Evolutionary conservation across 164 flowering plant genomes (phyloP).

Genomic region (Platanus orientalis): DNA sequence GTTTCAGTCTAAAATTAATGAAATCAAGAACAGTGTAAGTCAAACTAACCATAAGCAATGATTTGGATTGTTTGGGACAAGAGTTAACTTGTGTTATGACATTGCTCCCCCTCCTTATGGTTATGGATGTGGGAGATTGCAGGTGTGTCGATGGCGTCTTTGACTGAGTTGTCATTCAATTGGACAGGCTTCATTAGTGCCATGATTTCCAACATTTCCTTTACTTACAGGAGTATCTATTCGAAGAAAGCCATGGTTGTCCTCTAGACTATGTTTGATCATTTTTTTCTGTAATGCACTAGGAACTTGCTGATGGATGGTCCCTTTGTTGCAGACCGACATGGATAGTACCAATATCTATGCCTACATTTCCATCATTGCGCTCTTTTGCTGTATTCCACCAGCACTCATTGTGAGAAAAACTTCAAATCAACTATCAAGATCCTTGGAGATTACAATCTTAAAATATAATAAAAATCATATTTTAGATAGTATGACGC

Average conservation of each 20-base stretch:
- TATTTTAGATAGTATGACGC: not conserved
- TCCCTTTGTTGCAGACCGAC: conserved; percentile 56
- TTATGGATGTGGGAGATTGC: conserved; percentile 6
- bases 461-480: too few relatives aligned
- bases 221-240: conserved; percentile 93
- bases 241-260: conserved; percentile 97
- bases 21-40: not conserved
- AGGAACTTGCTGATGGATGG: not conserved
- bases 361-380: conserved; percentile 93
- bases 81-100: not conserved
- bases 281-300: not conserved
- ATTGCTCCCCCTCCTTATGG: not conserved
- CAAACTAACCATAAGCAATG: not conserved
- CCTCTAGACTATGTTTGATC: conserved; percentile 7
- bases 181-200: conserved; percentile 95
- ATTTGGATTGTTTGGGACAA: not conserved
- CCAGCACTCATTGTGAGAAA: conserved; percentile 82
- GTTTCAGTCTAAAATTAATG: not conserved
- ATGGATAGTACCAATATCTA: conserved; percentile 94
- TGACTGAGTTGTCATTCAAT: conserved; percentile 95
- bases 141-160: conserved; percentile 98
- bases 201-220: conserved; percentile 96
- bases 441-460: not conserved
- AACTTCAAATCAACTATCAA: not conserved
- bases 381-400: conserved; percentile 84